phyloP scores from a whole-genome alignment of 2,329 filamentous ascomycete species.

The Blumeria hordei region DNA sequence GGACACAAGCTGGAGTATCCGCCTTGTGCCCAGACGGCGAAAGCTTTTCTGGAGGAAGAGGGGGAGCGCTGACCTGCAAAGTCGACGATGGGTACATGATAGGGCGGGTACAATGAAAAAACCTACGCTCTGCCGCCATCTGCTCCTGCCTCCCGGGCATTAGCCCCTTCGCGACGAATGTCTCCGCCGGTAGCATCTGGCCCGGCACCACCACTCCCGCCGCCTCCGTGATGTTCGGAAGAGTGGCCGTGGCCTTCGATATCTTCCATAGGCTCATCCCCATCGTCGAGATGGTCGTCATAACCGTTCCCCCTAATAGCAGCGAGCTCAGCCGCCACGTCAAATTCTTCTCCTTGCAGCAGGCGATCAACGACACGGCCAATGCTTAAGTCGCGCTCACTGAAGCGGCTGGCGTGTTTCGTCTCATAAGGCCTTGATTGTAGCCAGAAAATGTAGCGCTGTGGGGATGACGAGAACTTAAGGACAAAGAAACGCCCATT shows the following conservation, averaged over 20 bases:
- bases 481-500: constrained; percentile 83
- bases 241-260: constrained; percentile 39
- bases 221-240: constrained; percentile 31
- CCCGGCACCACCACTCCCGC: constrained; percentile 52
- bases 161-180: constrained; percentile 69
- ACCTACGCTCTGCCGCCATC: constrained; percentile 99
- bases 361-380: constrained; percentile 68
- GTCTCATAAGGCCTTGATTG: constrained; percentile 66
- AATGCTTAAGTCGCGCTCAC: constrained; percentile 63
- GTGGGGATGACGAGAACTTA: constrained; percentile 80
- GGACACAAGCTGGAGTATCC: too few relatives aligned
- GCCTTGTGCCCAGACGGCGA: too few relatives aligned
- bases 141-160: constrained; percentile 72
- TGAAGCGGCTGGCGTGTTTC: constrained; percentile 55
- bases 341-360: constrained; percentile 70
- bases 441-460: constrained; percentile 87
- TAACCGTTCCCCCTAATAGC: constrained; percentile 26
- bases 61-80: too few relatives aligned
- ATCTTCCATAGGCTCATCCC: constrained; percentile 60
- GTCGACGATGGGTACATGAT: too few relatives aligned
- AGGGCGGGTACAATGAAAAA: constrained; percentile 8
- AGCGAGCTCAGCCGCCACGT: constrained; percentile 50
- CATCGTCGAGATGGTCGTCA: constrained; percentile 33
- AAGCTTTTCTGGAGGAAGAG: too few relatives aligned
- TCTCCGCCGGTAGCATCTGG: constrained; percentile 77